Percentiles rank a stretch among this genome's conserved stretches.
Conservation (phyloP, 2,329 filamentous ascomycete genomes). For the Sporothrix brasiliensis region DNA sequence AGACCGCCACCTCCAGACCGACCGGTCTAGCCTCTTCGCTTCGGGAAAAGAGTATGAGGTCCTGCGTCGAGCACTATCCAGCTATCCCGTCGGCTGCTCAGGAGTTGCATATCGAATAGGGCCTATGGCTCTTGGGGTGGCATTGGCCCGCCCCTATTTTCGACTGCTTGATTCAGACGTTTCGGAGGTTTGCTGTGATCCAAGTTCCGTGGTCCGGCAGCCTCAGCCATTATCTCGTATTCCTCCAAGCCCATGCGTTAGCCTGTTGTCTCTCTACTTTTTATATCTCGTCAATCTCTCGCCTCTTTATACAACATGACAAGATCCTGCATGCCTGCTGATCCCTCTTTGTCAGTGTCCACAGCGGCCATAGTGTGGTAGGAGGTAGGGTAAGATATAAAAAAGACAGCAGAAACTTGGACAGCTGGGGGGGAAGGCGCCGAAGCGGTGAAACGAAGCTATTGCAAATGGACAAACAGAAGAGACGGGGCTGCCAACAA, state of each 20-base stretch:
- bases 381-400: too few species aligned
- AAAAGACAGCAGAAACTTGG: too few species aligned
- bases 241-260: background rate
- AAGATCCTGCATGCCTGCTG: constrained; percentile 17
- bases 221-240: constrained; percentile 13
- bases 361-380: background rate
- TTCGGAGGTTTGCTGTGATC: background rate
- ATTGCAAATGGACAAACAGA: background rate
- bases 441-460: constrained; percentile 21
- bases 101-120: background rate
- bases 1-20: constrained; percentile 5
- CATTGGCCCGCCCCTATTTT: constrained; percentile 18
- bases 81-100: background rate
- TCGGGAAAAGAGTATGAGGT: background rate
- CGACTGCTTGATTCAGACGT: background rate
- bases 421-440: background rate
- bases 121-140: background rate
- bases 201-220: background rate
- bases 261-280: constrained; percentile 9
- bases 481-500: constrained; percentile 10
- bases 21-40: constrained; percentile 17
- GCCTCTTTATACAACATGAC: background rate
- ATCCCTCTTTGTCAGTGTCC: constrained; percentile 19
- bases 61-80: constrained; percentile 11
- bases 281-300: constrained; percentile 16